Evolutionary conservation across 2,329 filamentous ascomycete species (phyloP).

Genomic region (Aureobasidium sp.): DNA sequence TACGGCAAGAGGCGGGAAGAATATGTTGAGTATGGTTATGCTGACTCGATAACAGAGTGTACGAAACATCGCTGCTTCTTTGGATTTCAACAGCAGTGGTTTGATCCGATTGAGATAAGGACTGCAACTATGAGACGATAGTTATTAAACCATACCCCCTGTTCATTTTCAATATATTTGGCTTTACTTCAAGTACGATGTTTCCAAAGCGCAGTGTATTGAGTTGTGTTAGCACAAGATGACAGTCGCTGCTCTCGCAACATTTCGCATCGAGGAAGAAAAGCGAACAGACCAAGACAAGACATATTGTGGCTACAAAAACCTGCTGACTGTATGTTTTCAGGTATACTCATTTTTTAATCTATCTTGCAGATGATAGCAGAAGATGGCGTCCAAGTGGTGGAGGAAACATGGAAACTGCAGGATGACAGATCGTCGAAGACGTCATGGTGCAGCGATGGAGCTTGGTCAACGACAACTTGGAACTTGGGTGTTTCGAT

Average conservation of each 20-base stretch:
- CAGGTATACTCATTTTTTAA: neutral
- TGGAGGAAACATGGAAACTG: neutral
- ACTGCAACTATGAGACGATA: neutral
- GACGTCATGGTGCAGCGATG: neutral
- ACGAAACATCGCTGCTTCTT: neutral
- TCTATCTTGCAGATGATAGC: neutral
- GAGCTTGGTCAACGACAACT: too few species aligned
- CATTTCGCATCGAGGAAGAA: neutral
- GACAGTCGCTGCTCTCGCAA: too few species aligned
- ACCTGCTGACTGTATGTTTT: neutral
- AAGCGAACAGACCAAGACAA: neutral
- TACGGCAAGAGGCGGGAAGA: slow-evolving; percentile 32
- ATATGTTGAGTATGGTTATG: slow-evolving; percentile 30
- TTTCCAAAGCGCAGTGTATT: neutral
- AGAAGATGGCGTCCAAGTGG: neutral
- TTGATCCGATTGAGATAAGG: neutral
- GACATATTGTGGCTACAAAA: neutral
- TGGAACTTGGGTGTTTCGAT: neutral
- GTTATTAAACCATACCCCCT: too few species aligned
- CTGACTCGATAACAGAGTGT: slow-evolving; percentile 20
- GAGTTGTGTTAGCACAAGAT: neutral
- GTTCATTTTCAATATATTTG: too few species aligned
- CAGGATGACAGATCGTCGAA: neutral
- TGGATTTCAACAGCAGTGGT: neutral
- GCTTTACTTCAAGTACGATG: too few species aligned